These are phyloP conservation scores for Verticillium isaacii DNA, from an alignment of 2,329 filamentous ascomycete species.

Conservation along the genomic window DNA sequence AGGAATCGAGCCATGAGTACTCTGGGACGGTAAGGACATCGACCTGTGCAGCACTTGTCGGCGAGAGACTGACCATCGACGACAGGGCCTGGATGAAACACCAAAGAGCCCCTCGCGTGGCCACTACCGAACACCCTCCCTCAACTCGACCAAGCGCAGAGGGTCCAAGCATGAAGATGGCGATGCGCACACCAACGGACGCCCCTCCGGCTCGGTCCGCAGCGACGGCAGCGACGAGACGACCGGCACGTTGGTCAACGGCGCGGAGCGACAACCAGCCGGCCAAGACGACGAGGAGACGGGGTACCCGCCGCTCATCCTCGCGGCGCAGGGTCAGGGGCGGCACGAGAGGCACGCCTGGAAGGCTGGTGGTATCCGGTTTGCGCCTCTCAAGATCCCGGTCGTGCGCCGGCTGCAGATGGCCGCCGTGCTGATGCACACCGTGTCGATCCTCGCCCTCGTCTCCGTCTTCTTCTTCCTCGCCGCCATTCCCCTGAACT, in stretches of 20 bases:
- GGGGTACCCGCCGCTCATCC: conserved; percentile 9
- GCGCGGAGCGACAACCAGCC: conserved; percentile 4
- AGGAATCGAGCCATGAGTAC: conserved; percentile 7
- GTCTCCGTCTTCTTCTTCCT: conserved; percentile 85
- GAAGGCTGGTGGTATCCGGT: conserved; percentile 60
- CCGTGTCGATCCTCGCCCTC: conserved; percentile 62
- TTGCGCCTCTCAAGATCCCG: conserved; percentile 75
- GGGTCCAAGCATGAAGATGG: conserved; percentile 3
- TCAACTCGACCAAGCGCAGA: conserved; percentile 1
- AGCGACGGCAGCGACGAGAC: conserved; percentile 11
- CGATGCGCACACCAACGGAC: conserved; percentile 2
- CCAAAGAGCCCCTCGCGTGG: conserved; percentile 3
- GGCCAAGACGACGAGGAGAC: neutral
- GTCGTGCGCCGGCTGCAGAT: conserved; percentile 71
- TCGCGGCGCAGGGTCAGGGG: conserved; percentile 5
- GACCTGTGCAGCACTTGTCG: neutral
- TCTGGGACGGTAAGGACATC: conserved; percentile 4
- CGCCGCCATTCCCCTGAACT: conserved; percentile 85
- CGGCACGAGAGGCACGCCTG: conserved; percentile 23
- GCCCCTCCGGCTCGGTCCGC: conserved; percentile 1
- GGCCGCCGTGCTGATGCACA: conserved; percentile 70
- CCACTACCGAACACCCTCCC: conserved; percentile 2
- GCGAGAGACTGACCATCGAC: neutral
- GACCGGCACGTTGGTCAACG: conserved; percentile 11
- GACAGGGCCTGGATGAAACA: conserved; percentile 6